Percentiles rank a stretch among this genome's conserved stretches.
Evolutionary conservation across 371 early-diverging fungal species (phyloP).

Genomic region (Rhizomucor miehei): DNA sequence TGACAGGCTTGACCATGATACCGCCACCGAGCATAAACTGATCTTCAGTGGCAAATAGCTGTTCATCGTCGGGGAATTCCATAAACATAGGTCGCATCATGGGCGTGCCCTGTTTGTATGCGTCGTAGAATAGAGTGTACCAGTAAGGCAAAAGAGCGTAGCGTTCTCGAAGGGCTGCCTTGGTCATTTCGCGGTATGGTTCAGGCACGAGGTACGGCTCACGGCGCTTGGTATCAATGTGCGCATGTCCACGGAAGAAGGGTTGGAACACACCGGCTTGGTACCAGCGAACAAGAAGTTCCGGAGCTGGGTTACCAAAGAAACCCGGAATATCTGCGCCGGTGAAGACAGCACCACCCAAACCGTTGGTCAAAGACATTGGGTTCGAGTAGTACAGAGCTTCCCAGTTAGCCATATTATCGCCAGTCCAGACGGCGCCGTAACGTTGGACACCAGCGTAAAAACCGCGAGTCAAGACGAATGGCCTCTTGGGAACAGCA

Average conservation of each 20-base stretch:
- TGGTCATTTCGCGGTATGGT: conserved; percentile 66
- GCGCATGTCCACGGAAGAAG: conserved; percentile 93
- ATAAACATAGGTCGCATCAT: conserved; percentile 83
- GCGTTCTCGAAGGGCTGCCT: conserved; percentile 69
- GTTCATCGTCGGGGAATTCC: conserved; percentile 78
- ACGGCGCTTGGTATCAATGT: conserved; percentile 92
- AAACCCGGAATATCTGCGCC: conserved; percentile 95
- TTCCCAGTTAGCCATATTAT: conserved; percentile 84
- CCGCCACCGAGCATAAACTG: conserved; percentile 82
- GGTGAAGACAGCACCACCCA: conserved; percentile 74
- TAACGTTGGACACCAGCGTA: conserved; percentile 86
- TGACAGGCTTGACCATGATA: conserved; percentile 77
- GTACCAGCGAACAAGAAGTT: conserved; percentile 86
- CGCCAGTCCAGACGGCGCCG: conserved; percentile 93
- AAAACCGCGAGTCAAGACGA: conserved; percentile 87
- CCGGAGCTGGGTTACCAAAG: conserved; percentile 82
- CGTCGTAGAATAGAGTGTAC: conserved; percentile 80
- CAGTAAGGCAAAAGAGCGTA: conserved; percentile 79
- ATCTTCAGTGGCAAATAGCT: conserved; percentile 71
- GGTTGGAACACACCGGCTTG: conserved; percentile 90
- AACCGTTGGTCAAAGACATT: conserved; percentile 75
- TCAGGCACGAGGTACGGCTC: conserved; percentile 96
- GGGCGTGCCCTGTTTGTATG: conserved; percentile 64
- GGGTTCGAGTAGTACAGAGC: conserved; percentile 74
- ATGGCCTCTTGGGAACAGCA: conserved; percentile 66